phyloP scores from a whole-genome alignment of 139 green algal species.

The Ostreobium quekettii region DNA sequence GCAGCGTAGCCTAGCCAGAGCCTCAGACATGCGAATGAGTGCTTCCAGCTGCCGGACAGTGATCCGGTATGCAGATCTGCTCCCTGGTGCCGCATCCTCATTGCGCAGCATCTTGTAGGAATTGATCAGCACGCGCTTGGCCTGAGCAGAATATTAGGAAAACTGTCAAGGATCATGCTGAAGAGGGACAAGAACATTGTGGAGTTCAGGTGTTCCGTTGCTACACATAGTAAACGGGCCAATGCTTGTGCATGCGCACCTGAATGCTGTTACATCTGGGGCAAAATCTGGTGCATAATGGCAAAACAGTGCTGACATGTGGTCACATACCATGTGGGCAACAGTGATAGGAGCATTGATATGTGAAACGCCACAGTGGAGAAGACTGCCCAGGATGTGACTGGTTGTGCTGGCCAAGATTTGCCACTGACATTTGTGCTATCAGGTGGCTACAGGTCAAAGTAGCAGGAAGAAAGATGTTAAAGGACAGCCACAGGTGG shows the following conservation, averaged over 20 bases:
- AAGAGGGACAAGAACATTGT: not conserved
- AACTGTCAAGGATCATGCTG: conserved; percentile 11
- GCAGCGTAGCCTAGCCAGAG: conserved; percentile 46
- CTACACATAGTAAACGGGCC: not conserved
- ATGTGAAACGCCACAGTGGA: too few species aligned
- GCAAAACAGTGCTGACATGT: not conserved
- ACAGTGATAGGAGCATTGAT: too few species aligned
- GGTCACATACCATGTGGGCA: too few species aligned
- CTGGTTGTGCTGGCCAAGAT: too few species aligned
- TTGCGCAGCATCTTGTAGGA: conserved; percentile 79
- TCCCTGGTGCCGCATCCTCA: conserved; percentile 77
- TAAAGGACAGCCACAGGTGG: conserved; percentile 2
- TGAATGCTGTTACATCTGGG: not conserved
- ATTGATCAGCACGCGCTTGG: conserved; percentile 56
- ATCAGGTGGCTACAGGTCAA: not conserved
- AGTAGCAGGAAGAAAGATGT: not conserved
- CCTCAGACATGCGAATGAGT: conserved; percentile 82
- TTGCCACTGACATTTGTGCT: not conserved
- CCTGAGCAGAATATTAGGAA: conserved; percentile 29
- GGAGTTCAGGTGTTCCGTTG: not conserved
- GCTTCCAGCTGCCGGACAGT: conserved; percentile 92
- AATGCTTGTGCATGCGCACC: not conserved
- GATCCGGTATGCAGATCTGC: conserved; percentile 76
- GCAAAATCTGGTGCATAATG: not conserved
- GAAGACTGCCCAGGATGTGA: too few species aligned